These are phyloP conservation scores for Monosporascus sp. DNA, from an alignment of 2,329 filamentous ascomycete species.

Conservation along the genomic window DNA sequence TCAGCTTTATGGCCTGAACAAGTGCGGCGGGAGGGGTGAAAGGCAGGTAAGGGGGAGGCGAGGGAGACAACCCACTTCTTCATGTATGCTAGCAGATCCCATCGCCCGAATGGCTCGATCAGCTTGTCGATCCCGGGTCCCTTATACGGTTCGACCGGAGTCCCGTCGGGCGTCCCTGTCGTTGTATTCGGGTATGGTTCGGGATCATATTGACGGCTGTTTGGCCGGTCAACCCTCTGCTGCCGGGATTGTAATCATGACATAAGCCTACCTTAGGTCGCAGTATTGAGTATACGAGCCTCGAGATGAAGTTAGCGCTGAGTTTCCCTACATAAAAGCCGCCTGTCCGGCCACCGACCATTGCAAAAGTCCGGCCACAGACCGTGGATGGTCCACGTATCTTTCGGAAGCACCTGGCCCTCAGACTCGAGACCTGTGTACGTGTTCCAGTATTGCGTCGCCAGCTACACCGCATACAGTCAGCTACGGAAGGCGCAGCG, in stretches of 20 bases:
- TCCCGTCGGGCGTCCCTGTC: slow-evolving; percentile 47
- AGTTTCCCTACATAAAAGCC: background rate
- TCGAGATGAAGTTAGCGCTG: slow-evolving; percentile 42
- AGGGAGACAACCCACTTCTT: slow-evolving; percentile 37
- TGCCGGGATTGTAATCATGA: no score
- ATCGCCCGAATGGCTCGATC: slow-evolving; percentile 51
- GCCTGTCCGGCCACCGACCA: slow-evolving; percentile 18
- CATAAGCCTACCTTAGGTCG: slow-evolving; percentile 40
- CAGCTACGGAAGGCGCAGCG: background rate
- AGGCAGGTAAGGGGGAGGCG: no score
- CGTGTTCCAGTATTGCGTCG: slow-evolving; percentile 61
- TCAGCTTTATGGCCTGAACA: background rate
- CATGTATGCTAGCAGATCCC: slow-evolving; percentile 61
- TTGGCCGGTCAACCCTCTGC: background rate
- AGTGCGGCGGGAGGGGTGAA: no score
- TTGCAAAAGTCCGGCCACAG: slow-evolving; percentile 52
- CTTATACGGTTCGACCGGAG: slow-evolving; percentile 51
- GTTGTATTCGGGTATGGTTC: slow-evolving; percentile 59
- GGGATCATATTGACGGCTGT: slow-evolving; percentile 58
- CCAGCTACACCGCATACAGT: slow-evolving; percentile 31
- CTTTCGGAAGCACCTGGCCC: slow-evolving; percentile 53
- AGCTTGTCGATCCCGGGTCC: slow-evolving; percentile 55
- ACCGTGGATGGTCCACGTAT: slow-evolving; percentile 57
- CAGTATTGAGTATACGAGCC: slow-evolving; percentile 64
- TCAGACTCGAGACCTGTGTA: slow-evolving; percentile 55